Evolutionary conservation across 139 green algal species (phyloP).

Genomic region (Tetraselmis chui): DNA sequence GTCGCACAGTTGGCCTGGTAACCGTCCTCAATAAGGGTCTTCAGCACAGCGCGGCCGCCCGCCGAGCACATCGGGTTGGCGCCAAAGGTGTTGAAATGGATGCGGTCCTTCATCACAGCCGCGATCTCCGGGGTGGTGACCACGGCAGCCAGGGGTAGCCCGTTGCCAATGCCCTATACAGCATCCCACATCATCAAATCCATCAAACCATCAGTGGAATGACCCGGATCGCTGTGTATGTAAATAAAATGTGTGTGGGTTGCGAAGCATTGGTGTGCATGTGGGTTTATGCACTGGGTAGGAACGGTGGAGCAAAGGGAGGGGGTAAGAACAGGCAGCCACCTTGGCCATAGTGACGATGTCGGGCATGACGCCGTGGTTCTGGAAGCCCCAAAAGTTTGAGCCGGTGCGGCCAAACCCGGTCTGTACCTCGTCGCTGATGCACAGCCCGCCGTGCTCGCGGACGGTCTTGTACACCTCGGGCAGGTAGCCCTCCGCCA

Average conservation of each 20-base stretch:
- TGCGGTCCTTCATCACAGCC: constrained; percentile 29
- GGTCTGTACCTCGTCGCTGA: constrained; percentile 96
- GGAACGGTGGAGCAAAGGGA: no score
- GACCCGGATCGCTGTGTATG: no score
- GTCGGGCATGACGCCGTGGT: constrained; percentile 60
- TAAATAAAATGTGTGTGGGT: no score
- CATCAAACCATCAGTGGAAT: no score
- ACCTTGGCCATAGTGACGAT: constrained; percentile 92
- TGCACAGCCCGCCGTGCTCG: constrained; percentile 84
- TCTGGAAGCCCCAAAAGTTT: constrained; percentile 94
- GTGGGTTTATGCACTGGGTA: no score
- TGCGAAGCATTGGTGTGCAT: no score
- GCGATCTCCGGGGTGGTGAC: constrained; percentile 92
- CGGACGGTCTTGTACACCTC: constrained; percentile 74
- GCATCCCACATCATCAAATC: no score
- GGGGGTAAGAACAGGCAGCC: no score
- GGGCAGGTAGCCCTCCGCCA: constrained; percentile 84
- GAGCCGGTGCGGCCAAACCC: constrained; percentile 92
- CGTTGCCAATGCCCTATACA: constrained; percentile 87
- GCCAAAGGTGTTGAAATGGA: constrained; percentile 99
- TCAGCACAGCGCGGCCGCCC: constrained; percentile 81
- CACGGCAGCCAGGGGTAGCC: constrained; percentile 89
- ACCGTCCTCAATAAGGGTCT: constrained; percentile 34
- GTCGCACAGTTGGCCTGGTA: not conserved
- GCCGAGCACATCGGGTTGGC: constrained; percentile 91